These are phyloP conservation scores for Lachancea dasiensis DNA, from an alignment of 805 yeast genomes.

Conservation along the genomic window DNA sequence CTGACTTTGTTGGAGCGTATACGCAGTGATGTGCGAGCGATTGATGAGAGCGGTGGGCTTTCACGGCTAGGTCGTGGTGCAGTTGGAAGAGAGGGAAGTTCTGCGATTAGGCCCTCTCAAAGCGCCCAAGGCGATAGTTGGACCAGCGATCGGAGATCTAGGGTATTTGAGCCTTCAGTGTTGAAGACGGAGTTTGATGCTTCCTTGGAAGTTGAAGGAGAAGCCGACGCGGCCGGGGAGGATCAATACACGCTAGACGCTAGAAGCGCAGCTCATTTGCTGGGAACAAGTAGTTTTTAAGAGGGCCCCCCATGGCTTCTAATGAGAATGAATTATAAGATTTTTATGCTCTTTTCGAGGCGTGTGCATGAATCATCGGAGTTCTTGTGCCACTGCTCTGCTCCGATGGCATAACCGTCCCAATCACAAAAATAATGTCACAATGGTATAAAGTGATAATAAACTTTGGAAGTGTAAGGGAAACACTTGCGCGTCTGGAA, in stretches of 20 bases:
- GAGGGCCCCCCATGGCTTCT: no score
- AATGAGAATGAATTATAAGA: no score
- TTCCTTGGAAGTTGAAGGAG: conserved; percentile 15
- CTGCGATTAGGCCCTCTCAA: conserved; percentile 35
- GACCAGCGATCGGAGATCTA: conserved; percentile 46
- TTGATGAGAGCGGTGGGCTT: conserved; percentile 74
- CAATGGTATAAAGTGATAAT: no score
- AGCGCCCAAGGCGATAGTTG: conserved; percentile 49
- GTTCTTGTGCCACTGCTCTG: no score
- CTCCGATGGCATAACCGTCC: no score
- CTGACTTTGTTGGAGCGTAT: conserved; percentile 66
- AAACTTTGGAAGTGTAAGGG: no score
- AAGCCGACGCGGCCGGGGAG: conserved; percentile 2
- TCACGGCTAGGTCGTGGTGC: conserved; percentile 60
- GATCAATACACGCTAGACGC: conserved; percentile 55
- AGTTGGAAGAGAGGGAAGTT: conserved; percentile 19
- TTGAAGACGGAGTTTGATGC: conserved; percentile 26
- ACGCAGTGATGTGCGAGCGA: conserved; percentile 64
- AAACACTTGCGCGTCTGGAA: no score
- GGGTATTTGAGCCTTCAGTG: conserved; percentile 16
- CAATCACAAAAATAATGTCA: no score
- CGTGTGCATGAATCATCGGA: no score
- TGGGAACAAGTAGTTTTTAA: conserved; percentile 71
- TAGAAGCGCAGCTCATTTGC: conserved; percentile 70
- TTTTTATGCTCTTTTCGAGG: no score